Conservation (phyloP, 306 rosid genomes). For the Hippophae rhamnoides region DNA sequence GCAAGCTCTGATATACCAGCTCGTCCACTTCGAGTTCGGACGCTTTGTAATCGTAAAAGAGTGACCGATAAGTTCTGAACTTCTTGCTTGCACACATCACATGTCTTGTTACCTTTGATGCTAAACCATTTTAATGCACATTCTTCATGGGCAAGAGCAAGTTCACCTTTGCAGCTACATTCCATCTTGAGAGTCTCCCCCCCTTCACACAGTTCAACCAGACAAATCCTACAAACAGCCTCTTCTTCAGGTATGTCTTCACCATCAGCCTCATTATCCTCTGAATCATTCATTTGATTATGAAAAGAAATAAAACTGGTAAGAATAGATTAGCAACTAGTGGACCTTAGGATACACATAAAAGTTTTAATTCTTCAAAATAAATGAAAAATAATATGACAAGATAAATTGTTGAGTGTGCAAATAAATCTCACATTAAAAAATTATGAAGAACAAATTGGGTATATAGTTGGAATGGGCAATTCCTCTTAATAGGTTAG, state of each 20-base stretch:
- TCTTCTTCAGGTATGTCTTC: constrained; percentile 93
- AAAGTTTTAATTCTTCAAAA: background rate
- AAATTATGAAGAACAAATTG: too few relatives aligned
- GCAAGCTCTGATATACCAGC: constrained; percentile 35
- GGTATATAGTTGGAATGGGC: too few relatives aligned
- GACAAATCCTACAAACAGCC: constrained; percentile 92
- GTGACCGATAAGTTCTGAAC: constrained; percentile 83
- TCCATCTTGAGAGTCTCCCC: constrained; percentile 95
- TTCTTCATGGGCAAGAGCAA: constrained; percentile 93
- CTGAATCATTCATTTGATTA: constrained; percentile 37
- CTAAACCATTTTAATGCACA: constrained; percentile 96
- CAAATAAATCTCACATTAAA: too few relatives aligned
- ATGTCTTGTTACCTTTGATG: constrained; percentile 86
- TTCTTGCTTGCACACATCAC: constrained; percentile 92
- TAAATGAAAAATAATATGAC: too few relatives aligned
- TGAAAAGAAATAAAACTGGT: constrained; percentile 13
- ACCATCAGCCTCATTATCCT: constrained; percentile 40
- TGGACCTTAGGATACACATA: constrained; percentile 2
- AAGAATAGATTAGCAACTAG: background rate
- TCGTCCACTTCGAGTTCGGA: constrained; percentile 39
- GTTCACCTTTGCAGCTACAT: constrained; percentile 98
- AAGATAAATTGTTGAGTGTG: too few relatives aligned
- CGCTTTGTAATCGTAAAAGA: constrained; percentile 63
- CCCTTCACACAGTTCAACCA: constrained; percentile 90
- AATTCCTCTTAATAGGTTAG: too few relatives aligned